Evolutionary conservation across 2,329 filamentous ascomycete species (phyloP).

Genomic region (Erysiphe pisi): DNA sequence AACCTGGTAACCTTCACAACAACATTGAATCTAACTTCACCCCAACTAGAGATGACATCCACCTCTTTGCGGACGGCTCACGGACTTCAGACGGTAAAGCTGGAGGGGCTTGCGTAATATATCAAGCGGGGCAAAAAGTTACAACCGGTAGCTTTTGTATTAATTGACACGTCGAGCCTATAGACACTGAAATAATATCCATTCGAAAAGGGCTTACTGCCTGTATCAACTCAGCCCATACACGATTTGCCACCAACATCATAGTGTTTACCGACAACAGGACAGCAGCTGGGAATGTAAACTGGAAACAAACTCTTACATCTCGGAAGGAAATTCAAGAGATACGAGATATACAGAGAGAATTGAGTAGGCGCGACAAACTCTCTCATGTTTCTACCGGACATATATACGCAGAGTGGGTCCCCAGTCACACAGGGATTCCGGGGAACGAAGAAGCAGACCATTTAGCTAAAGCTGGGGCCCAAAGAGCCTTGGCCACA

Average conservation of each 20-base stretch:
- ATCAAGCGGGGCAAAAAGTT: constrained; percentile 11
- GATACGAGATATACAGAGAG: not conserved
- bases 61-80: not conserved
- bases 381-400: not conserved
- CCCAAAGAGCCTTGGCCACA: no score
- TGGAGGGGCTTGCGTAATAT: not conserved
- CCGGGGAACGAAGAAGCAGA: no score
- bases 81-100: not conserved
- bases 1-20: no score
- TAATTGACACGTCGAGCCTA: no score
- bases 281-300: constrained; percentile 2
- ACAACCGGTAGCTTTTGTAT: no score
- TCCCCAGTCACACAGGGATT: no score
- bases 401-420: no score
- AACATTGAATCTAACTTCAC: not conserved
- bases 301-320: not conserved
- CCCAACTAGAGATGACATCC: not conserved
- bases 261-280: not conserved
- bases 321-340: no score
- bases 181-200: no score
- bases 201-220: no score
- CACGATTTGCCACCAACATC: not conserved
- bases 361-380: not conserved
- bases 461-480: no score
- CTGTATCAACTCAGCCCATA: no score